phyloP scores from a whole-genome alignment of 139 green algal genomes.

The Edaphochlamys debaryana region DNA sequence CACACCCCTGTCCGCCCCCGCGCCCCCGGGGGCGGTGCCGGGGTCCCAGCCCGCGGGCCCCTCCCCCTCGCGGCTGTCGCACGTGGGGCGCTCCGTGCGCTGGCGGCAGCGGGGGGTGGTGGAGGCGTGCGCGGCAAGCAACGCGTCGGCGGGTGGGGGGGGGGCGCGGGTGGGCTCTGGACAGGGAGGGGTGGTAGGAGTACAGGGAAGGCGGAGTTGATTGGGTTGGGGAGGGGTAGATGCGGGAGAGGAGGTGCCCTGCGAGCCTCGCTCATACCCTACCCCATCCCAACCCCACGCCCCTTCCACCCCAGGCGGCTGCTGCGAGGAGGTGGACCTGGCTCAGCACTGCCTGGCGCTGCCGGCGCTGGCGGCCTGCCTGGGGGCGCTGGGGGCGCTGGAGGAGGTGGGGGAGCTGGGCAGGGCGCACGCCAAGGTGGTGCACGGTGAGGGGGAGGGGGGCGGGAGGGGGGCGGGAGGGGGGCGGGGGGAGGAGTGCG shows the following conservation, averaged over 20 bases:
- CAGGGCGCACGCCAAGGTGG: not conserved
- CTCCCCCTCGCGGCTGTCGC: too few species aligned
- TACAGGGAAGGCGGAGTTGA: too few species aligned
- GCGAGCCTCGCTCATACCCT: too few species aligned
- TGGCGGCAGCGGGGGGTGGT: constrained; percentile 5
- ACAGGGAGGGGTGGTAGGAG: too few species aligned
- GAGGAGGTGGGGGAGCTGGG: not conserved
- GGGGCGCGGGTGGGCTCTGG: not conserved
- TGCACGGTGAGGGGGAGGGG: not conserved
- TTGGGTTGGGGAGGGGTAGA: too few species aligned
- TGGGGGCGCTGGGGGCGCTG: constrained; percentile 15
- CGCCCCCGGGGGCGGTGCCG: too few species aligned
- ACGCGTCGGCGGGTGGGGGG: not conserved
- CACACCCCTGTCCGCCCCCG: not conserved
- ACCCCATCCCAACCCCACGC: not conserved
- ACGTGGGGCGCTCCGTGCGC: not conserved
- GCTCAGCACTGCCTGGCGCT: constrained; percentile 20
- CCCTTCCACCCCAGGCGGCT: not conserved
- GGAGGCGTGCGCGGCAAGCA: not conserved
- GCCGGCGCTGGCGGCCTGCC: constrained; percentile 3
- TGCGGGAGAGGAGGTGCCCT: too few species aligned
- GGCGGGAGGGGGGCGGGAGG: not conserved
- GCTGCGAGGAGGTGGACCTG: constrained; percentile 30
- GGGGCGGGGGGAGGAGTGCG: not conserved
- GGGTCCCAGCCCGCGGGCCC: too few species aligned